Base-by-base conservation (phyloP, 2,329 filamentous ascomycete genomes). In the Calonectria honghensis region DNA sequence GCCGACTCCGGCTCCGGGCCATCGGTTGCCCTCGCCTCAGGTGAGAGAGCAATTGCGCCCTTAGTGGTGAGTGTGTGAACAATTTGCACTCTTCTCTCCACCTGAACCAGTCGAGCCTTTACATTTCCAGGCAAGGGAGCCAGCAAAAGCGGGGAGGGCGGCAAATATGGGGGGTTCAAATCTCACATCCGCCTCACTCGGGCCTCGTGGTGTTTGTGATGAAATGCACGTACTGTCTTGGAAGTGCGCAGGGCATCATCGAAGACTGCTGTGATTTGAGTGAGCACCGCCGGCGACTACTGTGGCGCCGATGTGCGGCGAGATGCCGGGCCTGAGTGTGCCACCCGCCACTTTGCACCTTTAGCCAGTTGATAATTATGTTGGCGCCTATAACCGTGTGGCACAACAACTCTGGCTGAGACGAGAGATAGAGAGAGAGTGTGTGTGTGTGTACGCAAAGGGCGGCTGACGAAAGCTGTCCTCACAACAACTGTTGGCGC, bases 51-150 rank as follows among this genome's bases (percentile, higher is more conserved):
- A 39, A 54, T 67, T 68, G 37, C 64, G 54, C 54, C 54, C 41
- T 72, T 48, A 32, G 51, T 68, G 51, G 64, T 67, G 13, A 32
- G 51, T 68, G 61, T 65, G 61, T 37, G 61, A 52, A 65, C 61
- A 32, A 51, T 64, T 70, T 51, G 45, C 16, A 54, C 35, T 32
- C 24, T 24, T 51, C 70, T 61, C 52, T 73, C 70, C 64, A 68
- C 70, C 70, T 68, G 70, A 73, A 68, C 64, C 70, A 68, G 68
- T 64, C 27, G 70, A 57, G 65, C 70, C 54, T 68, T 59, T 45
- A 57, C 57, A 68, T 68, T 68, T 64, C 13, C 48, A 68, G 57
- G 57, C 65, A 32, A 66, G 37, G 50, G 39, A 64, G 35, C 54
- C 29, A 50, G 57, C 70, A 57, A 68, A 65, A 71, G 61, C 61